Percentiles rank a stretch among this genome's conserved stretches.
Conservation (phyloP, 352 stramenopile genomes). For the Achlya hypogyna region DNA sequence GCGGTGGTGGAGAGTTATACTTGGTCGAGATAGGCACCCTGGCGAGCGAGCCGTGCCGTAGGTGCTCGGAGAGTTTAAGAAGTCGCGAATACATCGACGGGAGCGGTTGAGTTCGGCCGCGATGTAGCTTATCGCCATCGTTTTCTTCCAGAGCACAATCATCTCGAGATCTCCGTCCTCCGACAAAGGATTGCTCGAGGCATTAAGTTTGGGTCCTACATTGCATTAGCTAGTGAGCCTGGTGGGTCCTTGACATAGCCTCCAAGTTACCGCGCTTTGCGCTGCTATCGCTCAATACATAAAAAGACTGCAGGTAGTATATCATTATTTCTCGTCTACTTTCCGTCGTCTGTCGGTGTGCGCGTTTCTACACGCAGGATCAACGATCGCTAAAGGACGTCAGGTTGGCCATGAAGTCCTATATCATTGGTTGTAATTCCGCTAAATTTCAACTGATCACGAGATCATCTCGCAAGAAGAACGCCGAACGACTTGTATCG, state of each 20-base stretch:
- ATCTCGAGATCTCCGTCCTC: not conserved
- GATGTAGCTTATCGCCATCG: not conserved
- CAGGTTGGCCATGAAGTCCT: not conserved
- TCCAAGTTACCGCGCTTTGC: not conserved
- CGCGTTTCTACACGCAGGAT: not conserved
- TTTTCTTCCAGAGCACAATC: not conserved
- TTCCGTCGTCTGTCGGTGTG: not conserved
- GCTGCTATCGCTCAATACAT: not conserved
- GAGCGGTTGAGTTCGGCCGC: not conserved
- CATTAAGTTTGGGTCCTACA: not conserved
- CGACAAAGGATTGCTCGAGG: not conserved
- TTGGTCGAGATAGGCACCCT: not conserved
- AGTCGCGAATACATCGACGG: not conserved
- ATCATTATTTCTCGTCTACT: not conserved
- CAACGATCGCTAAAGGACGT: not conserved
- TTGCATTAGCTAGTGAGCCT: not conserved
- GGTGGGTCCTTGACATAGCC: not conserved
- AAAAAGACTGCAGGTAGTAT: not conserved
- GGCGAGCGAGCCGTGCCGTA: not conserved
- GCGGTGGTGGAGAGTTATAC: not conserved
- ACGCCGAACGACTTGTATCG: too few relatives aligned
- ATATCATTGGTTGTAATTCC: not conserved
- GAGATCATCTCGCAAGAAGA: too few relatives aligned
- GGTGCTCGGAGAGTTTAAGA: not conserved
- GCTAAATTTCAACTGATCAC: too few relatives aligned